A percentile compares a stretch with the other conserved stretches of the same genome.
These are phyloP conservation scores for Trichoderma orchidacearum DNA, from an alignment of 495 filamentous ascomycete species.

Conservation along the genomic window DNA sequence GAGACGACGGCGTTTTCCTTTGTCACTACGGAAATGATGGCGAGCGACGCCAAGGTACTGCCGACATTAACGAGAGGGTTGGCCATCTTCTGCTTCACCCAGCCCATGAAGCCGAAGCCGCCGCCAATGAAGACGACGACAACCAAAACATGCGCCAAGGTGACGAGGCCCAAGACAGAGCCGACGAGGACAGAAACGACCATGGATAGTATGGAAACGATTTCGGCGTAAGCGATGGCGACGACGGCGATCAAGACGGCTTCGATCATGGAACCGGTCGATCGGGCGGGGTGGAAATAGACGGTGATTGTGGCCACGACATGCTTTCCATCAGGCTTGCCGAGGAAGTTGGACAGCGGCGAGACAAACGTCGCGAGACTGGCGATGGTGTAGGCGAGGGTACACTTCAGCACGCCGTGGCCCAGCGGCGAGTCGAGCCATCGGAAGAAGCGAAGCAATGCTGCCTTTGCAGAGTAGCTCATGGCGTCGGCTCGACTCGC, in stretches of 20 bases:
- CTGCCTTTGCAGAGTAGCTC: not conserved
- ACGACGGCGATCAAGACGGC: conserved; percentile 67
- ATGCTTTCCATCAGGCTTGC: conserved; percentile 88
- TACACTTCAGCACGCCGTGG: conserved; percentile 78
- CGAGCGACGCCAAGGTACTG: conserved; percentile 74
- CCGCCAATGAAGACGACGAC: conserved; percentile 80
- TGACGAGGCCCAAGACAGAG: conserved; percentile 45
- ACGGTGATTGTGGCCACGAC: conserved; percentile 87
- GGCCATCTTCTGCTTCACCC: conserved; percentile 77
- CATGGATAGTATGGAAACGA: conserved; percentile 80
- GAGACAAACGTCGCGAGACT: conserved; percentile 80
- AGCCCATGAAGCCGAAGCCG: conserved; percentile 80
- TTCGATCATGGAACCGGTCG: conserved; percentile 81
- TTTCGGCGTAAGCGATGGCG: conserved; percentile 71
- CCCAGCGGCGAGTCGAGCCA: conserved; percentile 43
- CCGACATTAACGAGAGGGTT: conserved; percentile 85
- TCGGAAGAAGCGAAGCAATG: conserved; percentile 12
- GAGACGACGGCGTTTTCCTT: conserved; percentile 81
- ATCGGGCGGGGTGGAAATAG: conserved; percentile 89
- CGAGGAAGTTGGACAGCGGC: conserved; percentile 56
- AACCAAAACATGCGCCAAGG: conserved; percentile 67
- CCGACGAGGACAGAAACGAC: conserved; percentile 66
- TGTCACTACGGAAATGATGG: conserved; percentile 82
- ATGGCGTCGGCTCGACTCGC: not conserved
- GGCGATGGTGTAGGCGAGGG: conserved; percentile 78